Evolutionary conservation across 75 land plant genomes (phyloP).

Genomic region (Isoetes taiwanensis): DNA sequence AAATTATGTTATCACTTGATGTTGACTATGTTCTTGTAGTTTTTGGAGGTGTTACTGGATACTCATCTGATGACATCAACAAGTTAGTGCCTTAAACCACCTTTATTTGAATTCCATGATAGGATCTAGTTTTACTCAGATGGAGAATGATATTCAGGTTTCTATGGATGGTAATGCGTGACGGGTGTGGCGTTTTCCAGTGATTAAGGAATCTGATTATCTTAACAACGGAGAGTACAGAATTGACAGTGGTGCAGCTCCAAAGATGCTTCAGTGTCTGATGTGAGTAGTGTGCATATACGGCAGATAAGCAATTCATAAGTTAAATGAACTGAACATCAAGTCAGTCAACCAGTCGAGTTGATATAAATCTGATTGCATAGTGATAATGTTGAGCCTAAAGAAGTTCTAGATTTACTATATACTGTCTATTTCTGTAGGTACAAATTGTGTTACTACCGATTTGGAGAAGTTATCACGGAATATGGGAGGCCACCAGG

Average conservation of each 20-base stretch:
- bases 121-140: no score
- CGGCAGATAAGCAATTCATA: no score
- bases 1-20: slow-evolving; percentile 87
- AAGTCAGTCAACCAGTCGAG: no score
- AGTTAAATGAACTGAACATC: no score
- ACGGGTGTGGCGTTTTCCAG: slow-evolving; percentile 98
- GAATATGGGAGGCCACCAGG: slow-evolving; percentile 91
- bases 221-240: slow-evolving; percentile 98
- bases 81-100: slow-evolving; percentile 37
- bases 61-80: slow-evolving; percentile 99
- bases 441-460: slow-evolving; percentile 95
- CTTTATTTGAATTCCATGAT: no score
- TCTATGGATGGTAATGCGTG: slow-evolving; percentile 99
- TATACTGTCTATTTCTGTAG: slow-evolving; percentile 32
- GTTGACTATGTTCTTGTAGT: slow-evolving; percentile 95
- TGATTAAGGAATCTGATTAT: slow-evolving; percentile 95
- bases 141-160: slow-evolving; percentile 53
- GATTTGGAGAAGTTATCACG: slow-evolving; percentile 85
- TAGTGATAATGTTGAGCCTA: no score
- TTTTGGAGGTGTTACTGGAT: slow-evolving; percentile 98
- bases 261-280: slow-evolving; percentile 94
- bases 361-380: no score
- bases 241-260: slow-evolving; percentile 97
- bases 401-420: no score
- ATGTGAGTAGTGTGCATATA: slow-evolving; percentile 55